Conservation (phyloP, 2,329 filamentous ascomycete species). For the Chaetomium olivaceum region DNA sequence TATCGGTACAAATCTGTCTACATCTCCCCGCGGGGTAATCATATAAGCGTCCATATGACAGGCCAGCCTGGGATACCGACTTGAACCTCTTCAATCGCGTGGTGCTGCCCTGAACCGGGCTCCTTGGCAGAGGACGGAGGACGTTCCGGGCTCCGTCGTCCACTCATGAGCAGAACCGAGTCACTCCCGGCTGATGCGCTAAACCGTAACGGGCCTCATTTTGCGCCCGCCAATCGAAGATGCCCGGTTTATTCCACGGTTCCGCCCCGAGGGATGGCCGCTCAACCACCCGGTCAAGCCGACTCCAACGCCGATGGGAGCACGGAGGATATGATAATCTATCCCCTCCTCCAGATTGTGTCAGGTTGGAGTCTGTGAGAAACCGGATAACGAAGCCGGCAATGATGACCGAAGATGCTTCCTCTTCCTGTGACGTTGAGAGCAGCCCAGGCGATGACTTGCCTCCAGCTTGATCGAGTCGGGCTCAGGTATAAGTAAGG, state of each 20-base stretch:
- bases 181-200: neutral
- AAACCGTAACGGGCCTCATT: neutral
- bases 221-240: constrained; percentile 6
- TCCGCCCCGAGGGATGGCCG: neutral
- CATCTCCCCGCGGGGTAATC: neutral
- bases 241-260: neutral
- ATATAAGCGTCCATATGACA: neutral
- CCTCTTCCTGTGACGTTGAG: neutral
- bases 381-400: neutral
- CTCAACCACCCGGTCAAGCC: neutral
- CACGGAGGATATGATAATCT: neutral
- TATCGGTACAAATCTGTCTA: neutral
- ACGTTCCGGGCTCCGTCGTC: neutral
- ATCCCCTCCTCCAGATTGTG: neutral
- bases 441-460: neutral
- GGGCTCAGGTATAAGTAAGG: neutral
- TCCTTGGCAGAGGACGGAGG: too few species aligned
- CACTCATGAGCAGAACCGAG: neutral
- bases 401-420: neutral
- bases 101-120: neutral
- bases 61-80: neutral
- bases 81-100: neutral
- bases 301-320: neutral
- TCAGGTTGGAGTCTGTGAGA: neutral
- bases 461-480: neutral